Base-by-base conservation (phyloP, 2,329 filamentous ascomycete species). In the Alternaria atra region DNA sequence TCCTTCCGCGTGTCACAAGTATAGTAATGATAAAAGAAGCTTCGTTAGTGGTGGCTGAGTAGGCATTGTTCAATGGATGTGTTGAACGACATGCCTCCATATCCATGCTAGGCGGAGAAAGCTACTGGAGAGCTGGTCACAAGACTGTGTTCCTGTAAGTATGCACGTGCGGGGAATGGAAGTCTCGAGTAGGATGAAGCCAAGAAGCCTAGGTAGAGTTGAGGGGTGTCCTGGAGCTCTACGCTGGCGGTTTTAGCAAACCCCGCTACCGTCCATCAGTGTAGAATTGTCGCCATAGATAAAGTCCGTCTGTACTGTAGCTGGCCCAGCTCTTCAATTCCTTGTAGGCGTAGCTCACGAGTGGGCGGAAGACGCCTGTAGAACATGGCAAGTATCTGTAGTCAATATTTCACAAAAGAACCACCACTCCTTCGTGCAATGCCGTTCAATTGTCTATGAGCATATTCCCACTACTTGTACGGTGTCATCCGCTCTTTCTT, bases 381-480 rank as follows among this genome's bases (percentile, higher is more conserved):
- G 9, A 6, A 12, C n/a, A 55, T 25, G 6, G 4, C 3, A 29
- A n/a, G 17, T 17, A 4, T n/a, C 30, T 29, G 10, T 27, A 39
- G 32, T 47, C 52, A 55, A 35, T n/a, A 15, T 37, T 35, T 48
- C 42, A 50, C 34, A 7, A 27, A 15, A 43, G 17, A 29, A 34
- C 23, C 47, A 35, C 34, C 35, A 32, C 4, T 29, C 46, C 53
- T 44, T 63, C 23, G 55, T 62, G 58, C 61, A 65, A 65, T 63
- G 69, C 66, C 69, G 62, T 60, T 76, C 62, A 61, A 73, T 76
- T 76, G 73, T 77, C 75, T 76, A 77, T 66, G 63, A 71, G 65
- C 74, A 75, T 69, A 73, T 69, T 54, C 66, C 69, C 65, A 61
- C 71, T 76, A 76, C 64, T 71, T 76, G 64, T 75, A 76, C 75